Base-by-base conservation (phyloP, 139 green algal genomes). In the Volvox reticuliferus region DNA sequence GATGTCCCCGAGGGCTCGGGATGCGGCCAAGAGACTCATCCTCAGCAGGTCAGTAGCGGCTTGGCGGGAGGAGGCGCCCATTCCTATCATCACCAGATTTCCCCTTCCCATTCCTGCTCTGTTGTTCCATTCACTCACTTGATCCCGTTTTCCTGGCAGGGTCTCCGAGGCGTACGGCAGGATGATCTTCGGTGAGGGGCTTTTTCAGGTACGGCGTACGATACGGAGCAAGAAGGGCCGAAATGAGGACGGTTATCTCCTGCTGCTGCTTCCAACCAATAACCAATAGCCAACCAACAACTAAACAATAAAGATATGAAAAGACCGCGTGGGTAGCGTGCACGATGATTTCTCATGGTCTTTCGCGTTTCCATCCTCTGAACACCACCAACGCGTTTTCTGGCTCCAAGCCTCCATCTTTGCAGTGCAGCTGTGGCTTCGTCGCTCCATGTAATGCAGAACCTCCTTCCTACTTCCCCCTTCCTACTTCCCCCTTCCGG, bases 111-210 rank as follows among this genome's bases (percentile, higher is more conserved):
- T 33, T 33, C 44, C 44, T 14, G 32, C 33, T 12, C 12, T 82
- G 1, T 61, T 88, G 9, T 55, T 44, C 37, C 44, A 55, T 55
- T 55, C 44, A 55, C 44, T 55, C 44, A 55, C 44, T 5, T 55
- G 5, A 55, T 55, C 44, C 44, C 44, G 44, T 55, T 55, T 55
- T 9, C 44, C 9, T 55, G 44, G 44, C 87, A 94, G 92, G 24
- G 93, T 99, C 81, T 95, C 94, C 0, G 96, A 98, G 90, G 98
- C 98, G 2, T 99, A 99, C 91, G 98, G 98, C 22, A 94, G 93
- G 55, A 99, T 99, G 98, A 97, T 99, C 77, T 92, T 99, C 61
- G 89, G 95, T 13, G 95, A 98, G 62, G 98, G 98, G 0, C 95
- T 98, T 32, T 99, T 99, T 92, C 97, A 99, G 87, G 95, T 91